Base-by-base conservation (phyloP, 2,329 filamentous ascomycete species). In the Pestalotiopsis sp. region DNA sequence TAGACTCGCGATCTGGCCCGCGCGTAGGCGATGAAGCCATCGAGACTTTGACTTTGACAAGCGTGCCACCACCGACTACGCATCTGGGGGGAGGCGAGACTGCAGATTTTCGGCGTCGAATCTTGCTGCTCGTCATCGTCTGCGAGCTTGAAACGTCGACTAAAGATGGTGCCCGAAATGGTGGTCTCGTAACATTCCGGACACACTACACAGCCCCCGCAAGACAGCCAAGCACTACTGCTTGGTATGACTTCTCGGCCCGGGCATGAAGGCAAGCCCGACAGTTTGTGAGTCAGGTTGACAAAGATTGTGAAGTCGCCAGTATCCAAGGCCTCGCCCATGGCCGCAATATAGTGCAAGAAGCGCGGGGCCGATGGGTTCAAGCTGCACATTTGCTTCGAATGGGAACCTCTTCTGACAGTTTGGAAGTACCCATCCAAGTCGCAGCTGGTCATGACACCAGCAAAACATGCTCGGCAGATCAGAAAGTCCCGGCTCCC, bases 291-390 rank as follows among this genome's bases (percentile, higher is more conserved):
- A 12, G 38, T 62, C 17, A 56, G 59, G 4, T 49, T 17, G 6
- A 17, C n/a, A 20, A 65, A 66, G 13, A 66, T 27, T 5, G n/a
- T 49, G 38, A 68, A 68, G 61, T 68, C 52, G 5, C 67, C 67
- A 31, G 61, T 23, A 23, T 68, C 67, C 9, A 65, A 23, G 4
- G 58, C 67, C 52, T 68, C 49, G 2, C 45, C 61, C n/a, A 68
- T 52, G 23, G 61, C 65, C 14, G 41, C 52, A 31, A 68, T 39
- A 5, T 36, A 66, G 9, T 23, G 38, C 23, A 61, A 25, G 52
- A 59, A 68, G 20, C 39, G 61, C 17, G 67, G 52, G 17, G 52
- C 38, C 31, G 49, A 38, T 4, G 61, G 61, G 6, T 65, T 65
- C 0, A 68, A 38, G 17, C 65, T 49, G 13, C 67, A 68, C 20